phyloP scores from a whole-genome alignment of 129 eudicot species.

The Pseudognaphalium luteoalbum region DNA sequence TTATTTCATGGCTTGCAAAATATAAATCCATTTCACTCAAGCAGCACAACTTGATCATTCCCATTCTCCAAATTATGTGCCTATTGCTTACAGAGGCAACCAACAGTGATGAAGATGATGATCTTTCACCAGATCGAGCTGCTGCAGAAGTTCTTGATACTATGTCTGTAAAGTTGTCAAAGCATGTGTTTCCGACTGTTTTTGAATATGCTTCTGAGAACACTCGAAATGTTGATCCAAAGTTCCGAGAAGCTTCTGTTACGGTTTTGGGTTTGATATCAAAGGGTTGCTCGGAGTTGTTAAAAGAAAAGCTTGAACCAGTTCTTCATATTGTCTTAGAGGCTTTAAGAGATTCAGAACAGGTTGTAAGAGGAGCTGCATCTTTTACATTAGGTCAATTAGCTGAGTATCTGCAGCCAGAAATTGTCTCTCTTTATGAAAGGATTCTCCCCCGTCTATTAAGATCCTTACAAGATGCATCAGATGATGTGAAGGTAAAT shows the following conservation, averaged over 20 bases:
- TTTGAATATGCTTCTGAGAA: constrained; percentile 78
- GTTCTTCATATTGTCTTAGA: constrained; percentile 72
- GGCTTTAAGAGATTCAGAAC: constrained; percentile 86
- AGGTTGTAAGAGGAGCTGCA: constrained; percentile 92
- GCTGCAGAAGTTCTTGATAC: constrained; percentile 96
- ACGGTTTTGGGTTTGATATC: constrained; percentile 78
- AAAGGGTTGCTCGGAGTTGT: constrained; percentile 82
- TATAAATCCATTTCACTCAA: constrained; percentile 76
- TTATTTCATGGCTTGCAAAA: constrained; percentile 94
- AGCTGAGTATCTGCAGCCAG: constrained; percentile 91
- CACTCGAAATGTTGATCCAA: constrained; percentile 65
- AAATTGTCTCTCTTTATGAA: constrained; percentile 74
- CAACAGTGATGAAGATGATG: constrained; percentile 65
- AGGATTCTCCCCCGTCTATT: constrained; percentile 76
- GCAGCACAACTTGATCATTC: constrained; percentile 69
- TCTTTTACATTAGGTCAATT: constrained; percentile 90
- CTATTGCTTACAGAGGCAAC: constrained; percentile 79
- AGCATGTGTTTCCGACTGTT: constrained; percentile 70
- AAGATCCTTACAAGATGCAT: constrained; percentile 73
- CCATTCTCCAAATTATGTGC: constrained; percentile 84
- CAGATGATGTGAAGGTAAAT: constrained; percentile 92
- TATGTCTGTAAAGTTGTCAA: constrained; percentile 75
- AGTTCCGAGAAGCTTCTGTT: constrained; percentile 87
- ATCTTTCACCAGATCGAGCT: constrained; percentile 90
- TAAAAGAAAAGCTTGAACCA: constrained; percentile 74